Evolutionary conservation across 2,329 filamentous ascomycete genomes (phyloP).

Genomic region (Microdochium trichocladiopsis): DNA sequence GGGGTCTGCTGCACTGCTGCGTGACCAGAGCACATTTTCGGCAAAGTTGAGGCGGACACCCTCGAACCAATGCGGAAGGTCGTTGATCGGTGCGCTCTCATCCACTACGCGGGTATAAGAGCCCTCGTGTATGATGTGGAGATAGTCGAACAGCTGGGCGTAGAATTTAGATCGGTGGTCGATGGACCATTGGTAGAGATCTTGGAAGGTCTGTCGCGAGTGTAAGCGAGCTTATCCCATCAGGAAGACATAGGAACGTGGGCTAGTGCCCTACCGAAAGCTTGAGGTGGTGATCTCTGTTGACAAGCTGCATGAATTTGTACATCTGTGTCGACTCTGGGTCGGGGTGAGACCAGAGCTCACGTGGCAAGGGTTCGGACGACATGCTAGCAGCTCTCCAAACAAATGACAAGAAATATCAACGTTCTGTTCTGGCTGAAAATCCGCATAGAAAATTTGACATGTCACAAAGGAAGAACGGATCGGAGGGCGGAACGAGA

Average conservation of each 20-base stretch:
- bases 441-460: no score
- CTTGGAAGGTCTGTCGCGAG: slow-evolving; percentile 49
- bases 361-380: slow-evolving; percentile 36
- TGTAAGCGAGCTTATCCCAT: background rate
- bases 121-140: slow-evolving; percentile 58
- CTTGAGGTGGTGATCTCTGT: slow-evolving; percentile 45
- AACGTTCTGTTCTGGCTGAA: no score
- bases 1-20: slow-evolving; percentile 21
- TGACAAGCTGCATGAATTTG: slow-evolving; percentile 58
- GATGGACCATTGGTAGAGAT: slow-evolving; percentile 66
- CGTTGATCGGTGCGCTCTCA: slow-evolving; percentile 60
- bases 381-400: slow-evolving; percentile 3
- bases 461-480: no score
- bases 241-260: background rate
- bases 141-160: slow-evolving; percentile 52
- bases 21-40: slow-evolving; percentile 69
- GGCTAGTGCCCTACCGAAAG: slow-evolving; percentile 43
- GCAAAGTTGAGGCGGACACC: slow-evolving; percentile 71
- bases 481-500: no score
- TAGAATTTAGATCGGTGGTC: slow-evolving; percentile 57
- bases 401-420: no score
- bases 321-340: slow-evolving; percentile 58
- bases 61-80: slow-evolving; percentile 69
- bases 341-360: slow-evolving; percentile 62
- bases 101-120: slow-evolving; percentile 56